Base-by-base conservation (phyloP, 495 filamentous ascomycete species). In the Recurvomyces mirabilis region DNA sequence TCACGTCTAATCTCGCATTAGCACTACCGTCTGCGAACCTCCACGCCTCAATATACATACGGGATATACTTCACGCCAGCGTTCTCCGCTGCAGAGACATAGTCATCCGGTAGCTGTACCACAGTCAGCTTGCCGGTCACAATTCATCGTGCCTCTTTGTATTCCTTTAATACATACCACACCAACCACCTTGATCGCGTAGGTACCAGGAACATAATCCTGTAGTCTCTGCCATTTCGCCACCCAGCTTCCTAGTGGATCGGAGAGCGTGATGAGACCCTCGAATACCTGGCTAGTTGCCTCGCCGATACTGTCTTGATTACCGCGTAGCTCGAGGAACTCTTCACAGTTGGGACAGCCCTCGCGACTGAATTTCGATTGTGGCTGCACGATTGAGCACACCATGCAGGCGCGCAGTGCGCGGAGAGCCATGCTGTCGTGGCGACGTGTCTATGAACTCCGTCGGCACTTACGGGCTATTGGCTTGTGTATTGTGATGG, bases 331-430 rank as follows among this genome's bases (percentile, higher is more conserved):
- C 58, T 83, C 74, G 35, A 96, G 78, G 67, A 91, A 83, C 35
- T 78, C 77, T 57, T 94, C 87, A 71, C 91, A 98, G 68, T 98
- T 98, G 28, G 91, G 91, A 56, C 91, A 98, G 52, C 91, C 91
- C 22, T 34, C 17, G 24, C 22, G 29, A 30, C 43, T 45, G 50
- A 55, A 58, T 34, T 38, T 41, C 22, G 24, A 3, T 17, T 41
- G 42, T 38, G 47, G 52, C 68, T 88, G 85, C 43, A 98, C 83
- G 55, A 94, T 80, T 5, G 84, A 84, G 74, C 91, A 98, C 47
- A 95, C 85, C 91, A 98, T 95, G 71, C 91, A 98, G 46, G 91
- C 91, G 55, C 91, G 87, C 33, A 94, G 74, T 53, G 83, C 77
- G 64, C 87, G 84, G 28, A 40, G 37, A 14, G 21, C 26, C n/a